These are phyloP conservation scores for Simplicillium aogashimaense DNA, from an alignment of 2,329 filamentous ascomycete genomes.

Conservation along the genomic window DNA sequence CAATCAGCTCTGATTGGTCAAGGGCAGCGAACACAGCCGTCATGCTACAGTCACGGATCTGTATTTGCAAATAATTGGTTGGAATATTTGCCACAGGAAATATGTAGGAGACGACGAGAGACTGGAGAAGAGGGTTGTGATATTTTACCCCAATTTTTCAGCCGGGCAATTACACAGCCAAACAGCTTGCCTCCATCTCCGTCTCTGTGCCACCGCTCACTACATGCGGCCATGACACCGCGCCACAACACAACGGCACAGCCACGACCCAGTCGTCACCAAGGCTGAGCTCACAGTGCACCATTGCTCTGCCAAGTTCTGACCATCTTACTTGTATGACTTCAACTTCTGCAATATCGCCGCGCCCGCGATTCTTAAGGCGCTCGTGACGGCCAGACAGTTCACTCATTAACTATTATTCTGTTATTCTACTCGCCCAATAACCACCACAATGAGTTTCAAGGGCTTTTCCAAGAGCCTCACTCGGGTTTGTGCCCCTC, in stretches of 20 bases:
- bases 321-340: conserved; percentile 1
- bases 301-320: conserved; percentile 4
- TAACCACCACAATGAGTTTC: conserved; percentile 67
- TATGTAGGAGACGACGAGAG: too few species aligned
- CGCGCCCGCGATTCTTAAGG: conserved; percentile 6
- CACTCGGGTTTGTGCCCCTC: conserved; percentile 54
- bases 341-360: conserved; percentile 1
- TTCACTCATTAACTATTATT: not conserved
- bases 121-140: too few species aligned
- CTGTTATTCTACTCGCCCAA: not conserved
- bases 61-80: too few species aligned
- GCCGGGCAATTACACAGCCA: too few species aligned
- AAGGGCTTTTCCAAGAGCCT: conserved; percentile 91
- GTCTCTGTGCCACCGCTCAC: too few species aligned
- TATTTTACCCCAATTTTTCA: too few species aligned
- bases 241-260: conserved; percentile 7
- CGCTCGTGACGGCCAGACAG: conserved; percentile 5
- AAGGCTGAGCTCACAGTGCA: conserved; percentile 1
- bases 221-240: not conserved
- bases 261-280: conserved; percentile 9
- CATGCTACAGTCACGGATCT: too few species aligned
- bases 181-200: too few species aligned
- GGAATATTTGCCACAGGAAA: too few species aligned
- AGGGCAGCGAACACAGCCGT: too few species aligned
- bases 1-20: conserved; percentile 3